Percentiles rank a stretch among this genome's conserved stretches.
These are phyloP conservation scores for Camellia granthamiana DNA, from an alignment of 148 eudicot genomes.

Conservation along the genomic window DNA sequence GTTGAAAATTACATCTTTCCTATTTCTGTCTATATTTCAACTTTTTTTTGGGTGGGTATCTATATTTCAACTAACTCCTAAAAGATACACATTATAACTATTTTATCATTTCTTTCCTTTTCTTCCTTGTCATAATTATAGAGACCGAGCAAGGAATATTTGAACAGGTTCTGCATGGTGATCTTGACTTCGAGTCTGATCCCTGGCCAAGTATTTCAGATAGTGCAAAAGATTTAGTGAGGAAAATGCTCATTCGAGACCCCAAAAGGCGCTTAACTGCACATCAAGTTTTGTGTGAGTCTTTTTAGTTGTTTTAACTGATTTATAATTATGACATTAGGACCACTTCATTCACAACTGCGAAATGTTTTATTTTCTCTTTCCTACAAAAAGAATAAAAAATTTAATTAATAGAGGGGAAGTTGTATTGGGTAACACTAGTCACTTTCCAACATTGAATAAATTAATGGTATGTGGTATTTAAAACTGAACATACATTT, in stretches of 20 bases:
- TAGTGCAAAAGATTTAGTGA: slow-evolving; percentile 82
- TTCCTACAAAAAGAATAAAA: background rate
- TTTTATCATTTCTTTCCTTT: background rate
- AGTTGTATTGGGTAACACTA: background rate
- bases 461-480: background rate
- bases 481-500: background rate
- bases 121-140: slow-evolving; percentile 18
- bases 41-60: too few relatives aligned
- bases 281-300: slow-evolving; percentile 86
- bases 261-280: slow-evolving; percentile 75
- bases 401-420: background rate
- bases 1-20: background rate
- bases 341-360: slow-evolving; percentile 8
- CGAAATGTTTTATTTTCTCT: slow-evolving; percentile 2
- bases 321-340: background rate
- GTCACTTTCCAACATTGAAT: background rate
- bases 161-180: slow-evolving; percentile 83
- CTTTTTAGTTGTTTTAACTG: background rate
- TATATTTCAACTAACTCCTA: background rate
- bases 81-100: background rate
- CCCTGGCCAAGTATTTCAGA: slow-evolving; percentile 92
- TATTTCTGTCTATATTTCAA: background rate
- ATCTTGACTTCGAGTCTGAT: slow-evolving; percentile 80
- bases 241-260: slow-evolving; percentile 82
- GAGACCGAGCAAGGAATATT: slow-evolving; percentile 86